Evolutionary conservation across 768 basidiomycete genomes (phyloP), one percentile per base, ranked within the genome.

Genomic region (Hypsizygus marmoreus): DNA sequence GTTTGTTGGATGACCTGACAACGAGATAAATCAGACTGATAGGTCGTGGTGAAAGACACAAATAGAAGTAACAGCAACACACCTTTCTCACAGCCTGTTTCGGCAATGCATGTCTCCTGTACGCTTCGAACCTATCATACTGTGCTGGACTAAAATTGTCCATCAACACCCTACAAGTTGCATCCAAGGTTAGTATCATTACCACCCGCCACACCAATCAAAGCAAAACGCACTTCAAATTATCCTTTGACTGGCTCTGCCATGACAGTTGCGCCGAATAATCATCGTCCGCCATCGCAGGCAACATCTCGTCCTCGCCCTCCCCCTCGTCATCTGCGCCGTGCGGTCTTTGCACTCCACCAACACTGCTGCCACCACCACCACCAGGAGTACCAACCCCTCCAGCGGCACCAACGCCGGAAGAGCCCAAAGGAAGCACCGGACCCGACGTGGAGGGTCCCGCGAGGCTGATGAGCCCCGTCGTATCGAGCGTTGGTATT

Each of bases 51-150:
- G 11, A n/a, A 17, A 23, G 36, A 34, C 23, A n/a, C 24, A 25
- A 25, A n/a, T 25, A 14, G 14, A 16, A 25, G 3, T 7, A 17
- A 5, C 13, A 16, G 42, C 24, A 9, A 59, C 69, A 11, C 47
- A 85, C 91, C 74, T 86, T 91, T 20, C 90, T 72, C 2, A 95
- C 87, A 16, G 83, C 84, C 56, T 86, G 85, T 58, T 93, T 93
- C 1, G 88, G 85, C 14, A 95, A 66, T 1, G 88, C 89, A 55
- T 90, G 86, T 14, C 92, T 76, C 46, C 91, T 72, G 62, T 93
- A 95, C 0, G 88, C 87, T 57, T 95, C 92, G 53, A 93, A 95
- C 1, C 92, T 79, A 33, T 93, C 90, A 59, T 92, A 91, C 60
- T 95, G 92, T 11, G 75, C 82, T 2, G 84, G 77, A 50, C 82